phyloP scores from a whole-genome alignment of 768 basidiomycete species.

The Lanmaoa rubissima region DNA sequence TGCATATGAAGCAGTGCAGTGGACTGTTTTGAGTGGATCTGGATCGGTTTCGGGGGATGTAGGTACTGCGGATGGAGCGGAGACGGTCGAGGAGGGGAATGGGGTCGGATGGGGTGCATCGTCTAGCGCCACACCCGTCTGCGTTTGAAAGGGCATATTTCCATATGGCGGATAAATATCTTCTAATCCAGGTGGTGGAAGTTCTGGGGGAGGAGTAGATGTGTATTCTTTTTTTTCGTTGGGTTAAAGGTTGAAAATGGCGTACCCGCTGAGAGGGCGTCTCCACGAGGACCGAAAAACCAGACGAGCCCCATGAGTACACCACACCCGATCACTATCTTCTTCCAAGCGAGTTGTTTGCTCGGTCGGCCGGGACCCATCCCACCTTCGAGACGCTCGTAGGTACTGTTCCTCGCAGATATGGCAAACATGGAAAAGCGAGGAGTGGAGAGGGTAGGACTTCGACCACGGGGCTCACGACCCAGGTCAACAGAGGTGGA shows the following conservation, averaged over 20 bases:
- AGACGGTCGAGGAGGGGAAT: neutral
- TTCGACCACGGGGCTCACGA: constrained; percentile 25
- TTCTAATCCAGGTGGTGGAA: constrained; percentile 18
- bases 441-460: constrained; percentile 1
- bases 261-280: constrained; percentile 20
- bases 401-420: constrained; percentile 44
- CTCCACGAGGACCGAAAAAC: constrained; percentile 54
- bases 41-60: constrained; percentile 71
- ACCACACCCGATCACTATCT: constrained; percentile 57
- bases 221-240: neutral
- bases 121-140: neutral
- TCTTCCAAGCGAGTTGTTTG: constrained; percentile 56
- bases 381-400: constrained; percentile 62
- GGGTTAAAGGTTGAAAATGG: neutral
- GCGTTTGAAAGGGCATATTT: constrained; percentile 12
- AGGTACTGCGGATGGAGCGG: constrained; percentile 27
- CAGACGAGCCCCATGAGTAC: constrained; percentile 61
- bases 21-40: constrained; percentile 66
- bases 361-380: constrained; percentile 46
- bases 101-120: neutral
- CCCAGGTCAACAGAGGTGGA: constrained; percentile 33
- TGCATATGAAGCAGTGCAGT: constrained; percentile 61
- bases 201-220: constrained; percentile 1
- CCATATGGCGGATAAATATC: constrained; percentile 24
- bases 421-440: constrained; percentile 21